Evolutionary conservation across 2,329 filamentous ascomycete genomes (phyloP).

Genomic region (Trichoderma sp.): DNA sequence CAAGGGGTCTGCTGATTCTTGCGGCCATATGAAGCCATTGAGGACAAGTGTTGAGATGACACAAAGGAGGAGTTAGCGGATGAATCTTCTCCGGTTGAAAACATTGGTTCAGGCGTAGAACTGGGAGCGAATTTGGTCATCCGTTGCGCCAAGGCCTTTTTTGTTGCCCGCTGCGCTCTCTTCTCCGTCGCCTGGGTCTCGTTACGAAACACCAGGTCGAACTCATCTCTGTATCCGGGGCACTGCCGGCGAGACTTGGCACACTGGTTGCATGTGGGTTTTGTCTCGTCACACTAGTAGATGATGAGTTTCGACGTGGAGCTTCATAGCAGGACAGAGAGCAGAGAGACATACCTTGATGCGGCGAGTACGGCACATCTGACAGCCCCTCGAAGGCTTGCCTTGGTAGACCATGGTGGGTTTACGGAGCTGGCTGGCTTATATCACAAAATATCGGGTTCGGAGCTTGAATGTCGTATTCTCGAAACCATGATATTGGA

Average conservation of each 20-base stretch:
- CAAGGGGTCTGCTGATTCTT: constrained; percentile 12
- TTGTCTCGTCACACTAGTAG: constrained; percentile 63
- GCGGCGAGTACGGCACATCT: constrained; percentile 70
- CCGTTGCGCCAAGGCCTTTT: constrained; percentile 41
- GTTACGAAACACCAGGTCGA: constrained; percentile 70
- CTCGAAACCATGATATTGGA: background rate
- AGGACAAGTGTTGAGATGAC: background rate
- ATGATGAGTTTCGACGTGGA: constrained; percentile 8
- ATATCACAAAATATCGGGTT: background rate
- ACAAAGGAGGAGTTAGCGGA: constrained; percentile 12
- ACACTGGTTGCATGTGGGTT: constrained; percentile 64
- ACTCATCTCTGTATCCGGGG: constrained; percentile 68
- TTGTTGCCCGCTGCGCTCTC: constrained; percentile 56
- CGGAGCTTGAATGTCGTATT: background rate
- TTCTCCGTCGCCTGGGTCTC: constrained; percentile 67
- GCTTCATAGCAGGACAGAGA: background rate
- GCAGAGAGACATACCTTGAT: constrained; percentile 60
- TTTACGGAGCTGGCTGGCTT: background rate
- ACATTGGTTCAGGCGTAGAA: constrained; percentile 13
- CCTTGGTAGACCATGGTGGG: constrained; percentile 62
- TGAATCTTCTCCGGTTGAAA: constrained; percentile 13
- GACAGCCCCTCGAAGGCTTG: constrained; percentile 66
- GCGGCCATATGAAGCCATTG: background rate
- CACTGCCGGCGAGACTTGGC: constrained; percentile 62
- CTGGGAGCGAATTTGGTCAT: background rate